Evolutionary conservation across 2,329 filamentous ascomycete genomes (phyloP).

Genomic region (Hysterium pulicare): DNA sequence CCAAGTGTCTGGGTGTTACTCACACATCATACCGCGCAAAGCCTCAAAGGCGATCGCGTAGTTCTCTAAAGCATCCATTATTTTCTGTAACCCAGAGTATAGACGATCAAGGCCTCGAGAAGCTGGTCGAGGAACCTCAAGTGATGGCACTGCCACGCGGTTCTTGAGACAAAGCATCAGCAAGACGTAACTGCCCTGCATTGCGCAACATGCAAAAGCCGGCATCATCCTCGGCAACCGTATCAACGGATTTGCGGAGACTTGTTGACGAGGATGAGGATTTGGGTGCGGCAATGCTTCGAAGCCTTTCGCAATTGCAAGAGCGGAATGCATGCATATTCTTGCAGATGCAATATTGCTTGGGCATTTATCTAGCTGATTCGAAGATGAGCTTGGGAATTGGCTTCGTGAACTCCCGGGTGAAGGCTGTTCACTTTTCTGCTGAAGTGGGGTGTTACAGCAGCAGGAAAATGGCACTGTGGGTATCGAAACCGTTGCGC

Average conservation of each 20-base stretch:
- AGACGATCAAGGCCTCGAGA: background rate
- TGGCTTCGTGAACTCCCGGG: no score
- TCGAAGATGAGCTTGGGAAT: no score
- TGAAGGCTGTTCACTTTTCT: no score
- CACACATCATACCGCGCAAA: conserved; percentile 15
- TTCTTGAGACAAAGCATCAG: conserved; percentile 38
- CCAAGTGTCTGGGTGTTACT: background rate
- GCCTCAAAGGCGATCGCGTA: conserved; percentile 14
- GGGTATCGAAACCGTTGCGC: conserved; percentile 23
- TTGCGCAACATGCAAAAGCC: conserved; percentile 46
- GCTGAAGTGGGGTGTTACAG: background rate
- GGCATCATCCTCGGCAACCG: conserved; percentile 42
- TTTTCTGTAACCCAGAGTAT: conserved; percentile 5
- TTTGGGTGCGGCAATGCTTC: conserved; percentile 48
- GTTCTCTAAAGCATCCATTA: conserved; percentile 10
- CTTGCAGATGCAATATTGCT: conserved; percentile 48
- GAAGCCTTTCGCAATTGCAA: conserved; percentile 49
- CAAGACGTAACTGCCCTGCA: conserved; percentile 47
- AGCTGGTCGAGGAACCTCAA: background rate
- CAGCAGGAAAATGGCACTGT: conserved; percentile 4
- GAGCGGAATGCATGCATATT: conserved; percentile 48
- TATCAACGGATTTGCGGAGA: background rate
- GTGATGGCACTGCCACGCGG: background rate
- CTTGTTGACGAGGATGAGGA: conserved; percentile 19
- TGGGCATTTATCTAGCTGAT: conserved; percentile 41